phyloP scores from a whole-genome alignment of 371 early-diverging fungal genomes.

The Mucor velutinosus region DNA sequence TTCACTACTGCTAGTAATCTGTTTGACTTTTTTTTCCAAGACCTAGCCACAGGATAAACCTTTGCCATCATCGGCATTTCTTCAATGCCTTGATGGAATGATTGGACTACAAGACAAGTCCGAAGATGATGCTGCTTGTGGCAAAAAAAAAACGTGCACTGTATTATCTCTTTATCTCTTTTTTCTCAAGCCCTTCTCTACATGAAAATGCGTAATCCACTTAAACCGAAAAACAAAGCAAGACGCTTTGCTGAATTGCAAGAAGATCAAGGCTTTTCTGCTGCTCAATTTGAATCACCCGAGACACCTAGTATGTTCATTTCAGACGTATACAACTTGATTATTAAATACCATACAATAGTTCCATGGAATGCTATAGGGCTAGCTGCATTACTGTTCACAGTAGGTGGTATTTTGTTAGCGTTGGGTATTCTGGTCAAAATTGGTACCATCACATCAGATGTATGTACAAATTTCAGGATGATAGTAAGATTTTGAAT shows the following conservation, averaged over 20 bases:
- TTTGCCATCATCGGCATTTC: not conserved
- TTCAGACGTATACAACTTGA: not conserved
- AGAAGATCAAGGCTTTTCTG: slow-evolving; percentile 55
- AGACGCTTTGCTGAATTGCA: slow-evolving; percentile 41
- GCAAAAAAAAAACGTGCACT: not conserved
- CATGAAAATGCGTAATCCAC: slow-evolving; percentile 45
- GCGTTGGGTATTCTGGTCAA: slow-evolving; percentile 63
- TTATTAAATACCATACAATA: slow-evolving; percentile 7
- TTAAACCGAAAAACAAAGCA: slow-evolving; percentile 36
- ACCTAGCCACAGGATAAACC: too few relatives aligned
- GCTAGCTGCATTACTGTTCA: slow-evolving; percentile 53
- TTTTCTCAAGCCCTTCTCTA: not conserved
- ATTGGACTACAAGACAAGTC: not conserved
- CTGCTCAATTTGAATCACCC: slow-evolving; percentile 54
- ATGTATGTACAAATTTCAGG: slow-evolving; percentile 20
- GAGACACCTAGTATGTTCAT: slow-evolving; percentile 36
- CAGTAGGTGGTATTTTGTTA: slow-evolving; percentile 53
- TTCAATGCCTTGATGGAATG: not conserved
- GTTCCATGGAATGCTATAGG: slow-evolving; percentile 71
- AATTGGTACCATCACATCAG: slow-evolving; percentile 47
- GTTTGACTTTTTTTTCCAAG: too few relatives aligned
- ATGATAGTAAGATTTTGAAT: not conserved
- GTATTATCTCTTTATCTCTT: not conserved
- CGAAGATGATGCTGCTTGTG: not conserved
- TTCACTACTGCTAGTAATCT: too few relatives aligned